phyloP scores from a whole-genome alignment of 352 stramenopile species.

The Pythium phragmitis region DNA sequence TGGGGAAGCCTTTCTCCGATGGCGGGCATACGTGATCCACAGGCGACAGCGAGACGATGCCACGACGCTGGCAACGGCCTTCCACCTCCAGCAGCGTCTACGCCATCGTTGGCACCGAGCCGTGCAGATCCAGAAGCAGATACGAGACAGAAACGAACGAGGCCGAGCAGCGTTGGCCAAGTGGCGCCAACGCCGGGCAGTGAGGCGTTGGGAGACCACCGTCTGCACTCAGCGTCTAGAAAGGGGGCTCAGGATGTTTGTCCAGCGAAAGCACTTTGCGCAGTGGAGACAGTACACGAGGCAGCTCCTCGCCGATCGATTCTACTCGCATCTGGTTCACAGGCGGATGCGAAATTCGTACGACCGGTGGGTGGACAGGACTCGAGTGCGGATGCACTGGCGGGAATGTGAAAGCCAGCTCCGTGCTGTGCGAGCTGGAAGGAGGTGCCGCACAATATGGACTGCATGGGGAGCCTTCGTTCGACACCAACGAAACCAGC shows the following conservation, averaged over 20 bases:
- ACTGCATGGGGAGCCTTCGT: slow-evolving; percentile 7
- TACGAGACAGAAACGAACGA: not conserved
- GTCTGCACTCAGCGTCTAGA: slow-evolving; percentile 8
- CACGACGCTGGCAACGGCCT: not conserved
- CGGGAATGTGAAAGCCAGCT: not conserved
- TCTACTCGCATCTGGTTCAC: slow-evolving; percentile 27
- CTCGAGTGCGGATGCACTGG: not conserved
- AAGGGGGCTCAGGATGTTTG: slow-evolving; percentile 29
- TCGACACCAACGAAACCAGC: not conserved
- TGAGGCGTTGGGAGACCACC: slow-evolving; percentile 28
- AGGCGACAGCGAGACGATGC: slow-evolving; percentile 3
- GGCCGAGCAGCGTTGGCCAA: not conserved
- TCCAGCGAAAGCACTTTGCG: slow-evolving; percentile 37
- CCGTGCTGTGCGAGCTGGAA: not conserved
- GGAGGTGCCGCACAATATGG: not conserved
- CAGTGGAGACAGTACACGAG: slow-evolving; percentile 36
- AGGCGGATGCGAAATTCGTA: slow-evolving; percentile 26
- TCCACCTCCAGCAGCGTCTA: slow-evolving; percentile 5
- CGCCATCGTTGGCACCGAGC: slow-evolving; percentile 15
- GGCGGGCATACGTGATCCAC: not conserved
- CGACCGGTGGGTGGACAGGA: not conserved
- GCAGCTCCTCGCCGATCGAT: slow-evolving; percentile 35
- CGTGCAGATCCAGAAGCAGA: not conserved
- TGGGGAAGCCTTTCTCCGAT: not conserved
- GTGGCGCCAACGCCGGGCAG: slow-evolving; percentile 13